A percentile compares a stretch with the other conserved stretches of the same genome.
Conservation (phyloP, 2,329 filamentous ascomycete genomes). For the Thelonectria discophora region DNA sequence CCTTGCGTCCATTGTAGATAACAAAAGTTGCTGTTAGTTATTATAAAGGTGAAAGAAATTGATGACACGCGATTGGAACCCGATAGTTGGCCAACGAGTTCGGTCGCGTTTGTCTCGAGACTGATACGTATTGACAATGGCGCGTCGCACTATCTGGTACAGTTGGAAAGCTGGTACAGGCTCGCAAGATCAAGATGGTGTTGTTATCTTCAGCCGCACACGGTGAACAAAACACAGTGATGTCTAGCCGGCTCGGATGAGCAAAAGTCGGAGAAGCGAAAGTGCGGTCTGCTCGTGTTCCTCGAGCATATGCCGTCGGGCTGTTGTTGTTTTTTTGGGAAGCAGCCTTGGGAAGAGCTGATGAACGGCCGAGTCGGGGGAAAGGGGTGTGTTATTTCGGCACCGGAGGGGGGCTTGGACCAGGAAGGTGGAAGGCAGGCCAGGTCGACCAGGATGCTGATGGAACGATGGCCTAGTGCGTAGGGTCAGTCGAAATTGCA, state of each 20-base stretch:
- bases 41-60: constrained; percentile 28
- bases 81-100: constrained; percentile 19
- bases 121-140: constrained; percentile 1
- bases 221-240: constrained; percentile 14
- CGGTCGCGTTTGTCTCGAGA: constrained; percentile 11
- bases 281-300: constrained; percentile 5
- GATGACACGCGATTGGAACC: constrained; percentile 36
- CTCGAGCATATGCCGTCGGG: constrained; percentile 1
- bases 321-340: constrained; percentile 11
- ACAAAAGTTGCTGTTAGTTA: constrained; percentile 27
- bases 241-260: constrained; percentile 21
- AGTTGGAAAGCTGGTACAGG: constrained; percentile 12
- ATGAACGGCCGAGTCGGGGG: constrained; percentile 29
- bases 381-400: constrained; percentile 41
- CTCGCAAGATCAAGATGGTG: not conserved
- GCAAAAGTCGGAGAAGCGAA: constrained; percentile 11
- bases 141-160: constrained; percentile 28
- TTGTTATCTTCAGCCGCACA: constrained; percentile 5
- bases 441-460: constrained; percentile 29
- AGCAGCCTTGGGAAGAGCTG: constrained; percentile 15
- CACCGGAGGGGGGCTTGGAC: constrained; percentile 35
- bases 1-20: constrained; percentile 47
- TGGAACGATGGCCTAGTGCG: constrained; percentile 27
- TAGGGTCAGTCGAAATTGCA: constrained; percentile 22
- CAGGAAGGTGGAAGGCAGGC: constrained; percentile 27